Base-by-base conservation (phyloP, 805 yeast species). In the Candida saitoana region DNA sequence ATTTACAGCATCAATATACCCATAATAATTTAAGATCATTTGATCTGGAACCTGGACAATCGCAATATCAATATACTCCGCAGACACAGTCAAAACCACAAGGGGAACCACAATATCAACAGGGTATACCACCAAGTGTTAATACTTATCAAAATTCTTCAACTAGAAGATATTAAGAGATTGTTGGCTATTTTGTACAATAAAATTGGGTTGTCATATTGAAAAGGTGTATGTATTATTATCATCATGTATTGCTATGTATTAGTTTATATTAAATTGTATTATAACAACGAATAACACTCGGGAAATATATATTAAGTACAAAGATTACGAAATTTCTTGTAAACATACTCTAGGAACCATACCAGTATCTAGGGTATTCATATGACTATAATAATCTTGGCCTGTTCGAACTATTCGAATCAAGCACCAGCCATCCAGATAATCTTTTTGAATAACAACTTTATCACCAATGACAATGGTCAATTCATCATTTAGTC, bases 351-450 rank as follows among this genome's bases (percentile, higher is more conserved):
- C 43, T 33, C 49, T 48, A 0, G 74, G 74, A 3, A 66, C 62
- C 47, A 67, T 57, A 2, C 74, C 73, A 6, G 41, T 43, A 11
- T 44, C 47, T 12, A 15, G 25, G 18, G 17, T 12, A 38, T 33
- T 14, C 6, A 5, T 5, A 24, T 35, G 14, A 4, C 18, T 9
- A 16, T 27, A 42, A 37, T 42, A 36, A 14, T 41, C 46, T 8
- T 17, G 17, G 6, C 43, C 48, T 1, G 38, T 35, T 33, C 44
- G 17, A 29, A 47, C 34, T 15, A 51, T 6, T 20, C 50, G 53
- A 14, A 65, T 64, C 15, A 54, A 52, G 44, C 69, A 66, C 74
- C 74, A 69, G 3, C 70, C 71, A 37, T 67, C 73, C 9, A 60
- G 45, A 43, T 59, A 64, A 4, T 46, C 49, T 18, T 54, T 51